Conservation (phyloP, 139 green algal species). For the Chlamydomonas applanata region DNA sequence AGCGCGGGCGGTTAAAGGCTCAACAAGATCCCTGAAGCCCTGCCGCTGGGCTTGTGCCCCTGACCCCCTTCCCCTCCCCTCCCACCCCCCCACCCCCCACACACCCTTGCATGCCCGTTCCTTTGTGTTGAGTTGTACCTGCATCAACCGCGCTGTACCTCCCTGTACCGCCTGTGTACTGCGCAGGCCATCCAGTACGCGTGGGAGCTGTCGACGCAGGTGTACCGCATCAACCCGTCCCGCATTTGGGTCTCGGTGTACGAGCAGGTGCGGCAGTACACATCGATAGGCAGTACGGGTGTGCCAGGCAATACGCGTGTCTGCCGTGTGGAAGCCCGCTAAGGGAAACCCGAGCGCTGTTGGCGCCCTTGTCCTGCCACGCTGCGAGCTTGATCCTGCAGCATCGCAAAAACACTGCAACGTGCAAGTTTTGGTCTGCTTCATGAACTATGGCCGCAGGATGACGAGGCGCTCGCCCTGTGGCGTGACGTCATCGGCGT, state of each 20-base stretch:
- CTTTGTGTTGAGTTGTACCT: not conserved
- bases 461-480: constrained; percentile 81
- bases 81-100: too few relatives aligned
- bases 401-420: too few relatives aligned
- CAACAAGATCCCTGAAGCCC: too few relatives aligned
- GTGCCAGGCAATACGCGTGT: too few relatives aligned
- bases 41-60: too few relatives aligned
- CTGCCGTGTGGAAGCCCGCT: too few relatives aligned
- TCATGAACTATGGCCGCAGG: constrained; percentile 10
- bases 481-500: constrained; percentile 84
- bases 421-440: too few relatives aligned
- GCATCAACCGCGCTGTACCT: not conserved
- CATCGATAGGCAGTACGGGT: too few relatives aligned
- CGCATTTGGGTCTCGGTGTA: constrained; percentile 90
- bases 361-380: too few relatives aligned
- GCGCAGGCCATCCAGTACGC: constrained; percentile 71
- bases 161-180: not conserved
- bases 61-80: not conserved
- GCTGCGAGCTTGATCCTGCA: too few relatives aligned
- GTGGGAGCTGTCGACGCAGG: constrained; percentile 88
- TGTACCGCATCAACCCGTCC: constrained; percentile 64
- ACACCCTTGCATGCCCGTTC: not conserved
- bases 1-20: too few relatives aligned
- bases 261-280: constrained; percentile 40
- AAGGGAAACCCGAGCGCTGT: too few relatives aligned